Base-by-base conservation (phyloP, 331 rosid species). In the Quercus tomentella region DNA sequence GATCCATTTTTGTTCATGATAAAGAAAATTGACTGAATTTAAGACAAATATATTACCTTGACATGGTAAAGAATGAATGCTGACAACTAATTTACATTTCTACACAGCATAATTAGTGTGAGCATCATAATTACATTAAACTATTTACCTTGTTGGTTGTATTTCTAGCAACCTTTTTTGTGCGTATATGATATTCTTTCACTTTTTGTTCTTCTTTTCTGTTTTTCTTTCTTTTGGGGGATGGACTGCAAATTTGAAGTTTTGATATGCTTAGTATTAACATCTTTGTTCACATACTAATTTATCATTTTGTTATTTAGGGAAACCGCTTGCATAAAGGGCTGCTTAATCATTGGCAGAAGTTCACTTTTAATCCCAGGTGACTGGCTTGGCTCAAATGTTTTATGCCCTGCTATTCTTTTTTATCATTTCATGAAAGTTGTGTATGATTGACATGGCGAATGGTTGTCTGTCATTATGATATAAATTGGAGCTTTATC, bases 331-430 rank as follows among this genome's bases (percentile, higher is more conserved):
- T 96, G 88, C 94, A 96, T 89, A 93, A 93, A 87, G 94, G 91
- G 83, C 88, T 96, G 69, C 87, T 89, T 82, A 86, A 30, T 82
- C 99, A 96, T 86, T 93, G 99, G 99, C 98, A 93, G 77, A 96
- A 90, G 88, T 93, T 87, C 82, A 90, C 98, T 65, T 96, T 96
- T 80, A 96, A 96, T 88, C 99, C 99, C 69, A 93, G 99, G 98
- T 93, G 92, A 77, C 69, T 76, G 79, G 70, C 81, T 81, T 79
- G 66, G 70, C 60, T 72, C 82, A 76, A 77, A 15, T 87, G 77
- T 77, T 76, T 77, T 56, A 21, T 67, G 35, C 51, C 68, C 26
- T 37, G 55, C 35, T 52, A 60, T 54, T 49, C 54, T 72, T 56
- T 70, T 70, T 75, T 49, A 1, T 15, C 18, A 14, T 12, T 49